Conservation (phyloP, 2,329 filamentous ascomycete genomes). For the Zalaria obscura region DNA sequence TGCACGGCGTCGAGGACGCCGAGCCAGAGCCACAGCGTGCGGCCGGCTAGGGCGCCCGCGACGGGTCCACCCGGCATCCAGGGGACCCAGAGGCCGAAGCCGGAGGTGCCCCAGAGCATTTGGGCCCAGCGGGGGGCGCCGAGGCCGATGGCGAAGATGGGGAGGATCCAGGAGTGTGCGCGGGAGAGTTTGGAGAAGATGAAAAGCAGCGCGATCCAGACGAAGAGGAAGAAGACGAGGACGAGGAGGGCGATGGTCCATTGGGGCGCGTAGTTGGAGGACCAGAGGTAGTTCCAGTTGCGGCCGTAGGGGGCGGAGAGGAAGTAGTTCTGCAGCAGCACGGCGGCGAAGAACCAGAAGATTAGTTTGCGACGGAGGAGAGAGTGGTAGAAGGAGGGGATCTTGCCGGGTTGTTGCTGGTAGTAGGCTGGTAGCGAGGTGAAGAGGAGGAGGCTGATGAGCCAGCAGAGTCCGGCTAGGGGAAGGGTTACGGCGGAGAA, state of each 20-base stretch:
- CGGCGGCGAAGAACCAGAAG: conserved; percentile 51
- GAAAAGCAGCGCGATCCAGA: conserved; percentile 42
- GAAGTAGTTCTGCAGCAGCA: conserved; percentile 54
- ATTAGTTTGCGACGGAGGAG: conserved; percentile 50
- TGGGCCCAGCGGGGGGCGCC: conserved; percentile 53
- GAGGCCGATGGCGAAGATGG: conserved; percentile 52
- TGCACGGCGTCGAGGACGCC: conserved; percentile 51
- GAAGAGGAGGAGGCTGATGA: conserved; percentile 40
- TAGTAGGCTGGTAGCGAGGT: conserved; percentile 54
- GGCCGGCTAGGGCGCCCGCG: conserved; percentile 40
- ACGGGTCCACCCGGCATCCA: conserved; percentile 41
- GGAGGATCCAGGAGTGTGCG: conserved; percentile 51
- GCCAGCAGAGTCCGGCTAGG: conserved; percentile 43
- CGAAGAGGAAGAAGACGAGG: conserved; percentile 36
- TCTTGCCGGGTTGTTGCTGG: conserved; percentile 46
- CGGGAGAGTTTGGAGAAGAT: conserved; percentile 41
- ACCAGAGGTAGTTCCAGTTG: conserved; percentile 53
- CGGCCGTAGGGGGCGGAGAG: conserved; percentile 51
- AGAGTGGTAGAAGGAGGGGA: conserved; percentile 51
- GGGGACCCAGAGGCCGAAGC: conserved; percentile 46
- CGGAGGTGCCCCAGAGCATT: conserved; percentile 50
- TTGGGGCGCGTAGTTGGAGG: conserved; percentile 37
- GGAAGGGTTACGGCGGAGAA: conserved; percentile 20
- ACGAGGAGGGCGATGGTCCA: conserved; percentile 46
- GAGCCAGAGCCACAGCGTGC: conserved; percentile 52